Conservation (phyloP, 179 eudicot species). For the Spergularia azorica region DNA sequence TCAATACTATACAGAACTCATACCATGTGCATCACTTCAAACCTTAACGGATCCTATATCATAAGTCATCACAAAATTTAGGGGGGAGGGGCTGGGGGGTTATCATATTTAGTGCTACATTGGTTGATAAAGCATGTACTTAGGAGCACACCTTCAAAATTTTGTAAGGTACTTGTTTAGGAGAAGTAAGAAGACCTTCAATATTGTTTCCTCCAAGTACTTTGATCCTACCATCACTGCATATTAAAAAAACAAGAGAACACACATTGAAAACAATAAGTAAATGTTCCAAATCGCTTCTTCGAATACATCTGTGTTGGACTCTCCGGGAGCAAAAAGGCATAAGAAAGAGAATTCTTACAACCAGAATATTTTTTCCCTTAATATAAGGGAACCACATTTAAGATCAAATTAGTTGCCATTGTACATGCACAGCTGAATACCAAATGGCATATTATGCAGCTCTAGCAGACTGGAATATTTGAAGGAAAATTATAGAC, state of each 20-base stretch:
- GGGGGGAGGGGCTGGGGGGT: no score
- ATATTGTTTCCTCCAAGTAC: constrained; percentile 75
- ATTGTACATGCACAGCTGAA: neutral
- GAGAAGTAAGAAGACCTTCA: constrained; percentile 75
- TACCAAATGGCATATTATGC: neutral
- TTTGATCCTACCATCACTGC: constrained; percentile 93
- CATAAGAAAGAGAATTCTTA: neutral
- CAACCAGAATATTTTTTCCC: neutral
- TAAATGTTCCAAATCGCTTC: neutral
- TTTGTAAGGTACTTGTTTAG: constrained; percentile 69
- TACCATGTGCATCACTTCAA: no score
- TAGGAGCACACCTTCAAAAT: constrained; percentile 62
- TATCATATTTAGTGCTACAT: no score
- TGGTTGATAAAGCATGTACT: no score
- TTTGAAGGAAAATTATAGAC: neutral
- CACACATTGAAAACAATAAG: neutral
- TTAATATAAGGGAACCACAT: neutral
- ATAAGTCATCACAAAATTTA: no score
- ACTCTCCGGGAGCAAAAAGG: neutral
- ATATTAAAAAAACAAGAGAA: constrained; percentile 20
- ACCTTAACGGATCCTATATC: no score
- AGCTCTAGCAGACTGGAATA: neutral
- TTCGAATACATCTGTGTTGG: neutral
- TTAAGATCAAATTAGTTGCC: neutral
- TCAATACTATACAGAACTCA: no score